Evolutionary conservation across 2,329 filamentous ascomycete species (phyloP), one percentile per base, ranked within the genome.

Genomic region (Mycogone perniciosa): DNA sequence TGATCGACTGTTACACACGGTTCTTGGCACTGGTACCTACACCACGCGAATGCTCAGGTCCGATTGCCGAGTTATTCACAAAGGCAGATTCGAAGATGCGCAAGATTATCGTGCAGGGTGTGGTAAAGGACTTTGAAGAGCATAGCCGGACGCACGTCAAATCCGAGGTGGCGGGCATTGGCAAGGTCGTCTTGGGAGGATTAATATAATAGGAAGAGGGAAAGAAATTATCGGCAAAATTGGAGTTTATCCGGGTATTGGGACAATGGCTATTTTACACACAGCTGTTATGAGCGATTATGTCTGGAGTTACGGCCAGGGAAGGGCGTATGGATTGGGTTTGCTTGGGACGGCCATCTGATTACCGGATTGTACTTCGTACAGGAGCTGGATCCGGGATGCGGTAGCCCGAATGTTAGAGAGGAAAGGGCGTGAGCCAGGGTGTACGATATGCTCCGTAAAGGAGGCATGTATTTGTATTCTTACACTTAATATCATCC

Each of bases 91-190:
- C 85, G 5, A 85, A 83, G 56, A 79, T 99, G 41, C 78, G 91
- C 55, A 97, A 96, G 71, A 84, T 96, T 46, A 86, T 99, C 54
- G 80, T 99, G 1, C 85, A 89, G 43, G 87, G 87, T 5, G 82
- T 95, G 1, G 85, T 96, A 44, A 85, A 90, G 59, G 93, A 99
- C 64, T 96, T 97, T 66, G 93, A 97, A 67, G 92, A 96, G 52
- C 81, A 82, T 20, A 93, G 87, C 65, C 76, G 92, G 42, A 76
- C 74, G 41, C 85, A 86, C 7, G 81, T 89, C 31, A 92, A 86
- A 70, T 80, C 80, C 9, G 93, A 99, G 71, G 76, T 97, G 44
- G 84, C 85, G 1, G 90, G 87, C 33, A 82, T 99, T 37, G 88
- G 89, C 45, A 93, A 89, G 67, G 86, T 96, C 31, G 90, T 97